Evolutionary conservation across 257 asterid species (phyloP), one percentile per base, ranked within the genome.

Genomic region (Solanum piurae): DNA sequence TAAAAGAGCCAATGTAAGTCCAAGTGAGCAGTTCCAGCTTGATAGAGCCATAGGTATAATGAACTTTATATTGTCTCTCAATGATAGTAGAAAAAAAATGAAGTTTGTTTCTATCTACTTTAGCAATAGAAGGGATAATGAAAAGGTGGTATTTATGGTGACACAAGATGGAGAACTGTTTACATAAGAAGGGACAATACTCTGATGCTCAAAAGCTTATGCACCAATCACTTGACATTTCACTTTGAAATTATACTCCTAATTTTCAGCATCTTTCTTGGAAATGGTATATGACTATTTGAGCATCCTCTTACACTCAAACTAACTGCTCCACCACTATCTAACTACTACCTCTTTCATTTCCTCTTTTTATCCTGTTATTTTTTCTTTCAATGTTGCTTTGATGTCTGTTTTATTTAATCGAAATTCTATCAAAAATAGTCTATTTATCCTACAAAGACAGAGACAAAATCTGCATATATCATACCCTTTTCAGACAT

Each of bases 11-110:
- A 89, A 33, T 40, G 60, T 76, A 49, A 86, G 64, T 46, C 86
- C 89, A 20, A 77, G 55, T 16, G 58, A 84, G 86, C 27, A 66
- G 83, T 38, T 66, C 27, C 75, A 31, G 40, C 12, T 89, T 88
- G 91, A 89, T 86, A 89, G 79, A 85, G 87, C 73, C 93, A 89
- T 89, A 44, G 82, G n/a, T 10, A 73, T 34, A 73, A 36, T 20
- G 16, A 36, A 20, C 82, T 72, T 18, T 72, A 21, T 72, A 7
- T 13, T 69, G n/a, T 14, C 42, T 31, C 40, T 71, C 13, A 66
- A 52, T 16, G 5, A 52, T 0, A 52, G 9, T 14, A 52, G 21
- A 1, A 52, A 52, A 52, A 52, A 52, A 5, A 49, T 52, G 62
- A 52, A 77, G 11, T 55, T 13, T 76, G 7, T 73, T 79, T 80